phyloP scores from a whole-genome alignment of 140 eudicot genomes.

The Flaveria floridana region DNA sequence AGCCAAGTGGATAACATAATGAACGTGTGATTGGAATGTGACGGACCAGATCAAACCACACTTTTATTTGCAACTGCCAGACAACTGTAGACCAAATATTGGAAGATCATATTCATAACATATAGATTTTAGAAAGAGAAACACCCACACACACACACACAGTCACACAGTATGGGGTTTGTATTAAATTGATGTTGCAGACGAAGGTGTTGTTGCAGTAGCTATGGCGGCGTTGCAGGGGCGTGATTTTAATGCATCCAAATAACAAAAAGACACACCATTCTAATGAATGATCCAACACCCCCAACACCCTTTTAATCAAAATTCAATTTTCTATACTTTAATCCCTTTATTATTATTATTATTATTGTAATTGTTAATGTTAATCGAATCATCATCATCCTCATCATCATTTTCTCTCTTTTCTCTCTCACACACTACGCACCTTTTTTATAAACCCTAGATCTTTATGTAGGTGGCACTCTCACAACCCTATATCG shows the following conservation, averaged over 20 bases:
- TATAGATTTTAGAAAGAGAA: slow-evolving; percentile 26
- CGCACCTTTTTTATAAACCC: slow-evolving; percentile 32
- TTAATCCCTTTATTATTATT: no score
- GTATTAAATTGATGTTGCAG: slow-evolving; percentile 73
- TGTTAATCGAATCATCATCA: neutral
- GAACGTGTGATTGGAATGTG: slow-evolving; percentile 52
- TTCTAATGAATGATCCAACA: slow-evolving; percentile 4
- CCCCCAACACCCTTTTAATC: neutral
- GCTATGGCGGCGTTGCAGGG: slow-evolving; percentile 94
- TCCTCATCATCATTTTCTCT: neutral
- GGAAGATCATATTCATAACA: slow-evolving; percentile 39
- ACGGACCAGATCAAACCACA: slow-evolving; percentile 47
- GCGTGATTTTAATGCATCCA: slow-evolving; percentile 78
- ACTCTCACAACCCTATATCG: slow-evolving; percentile 32
- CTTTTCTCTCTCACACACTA: slow-evolving; percentile 25
- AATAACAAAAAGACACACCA: slow-evolving; percentile 38
- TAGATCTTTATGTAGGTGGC: slow-evolving; percentile 45
- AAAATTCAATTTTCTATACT: neutral
- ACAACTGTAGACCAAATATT: slow-evolving; percentile 58
- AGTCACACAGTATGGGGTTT: slow-evolving; percentile 14
- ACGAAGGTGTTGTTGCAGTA: slow-evolving; percentile 41
- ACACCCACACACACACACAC: neutral
- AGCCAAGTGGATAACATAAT: slow-evolving; percentile 51
- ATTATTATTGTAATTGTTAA: no score
- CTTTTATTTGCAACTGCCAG: slow-evolving; percentile 57